Evolutionary conservation across 495 filamentous ascomycete genomes (phyloP).

Genomic region (Xylaria acuta): DNA sequence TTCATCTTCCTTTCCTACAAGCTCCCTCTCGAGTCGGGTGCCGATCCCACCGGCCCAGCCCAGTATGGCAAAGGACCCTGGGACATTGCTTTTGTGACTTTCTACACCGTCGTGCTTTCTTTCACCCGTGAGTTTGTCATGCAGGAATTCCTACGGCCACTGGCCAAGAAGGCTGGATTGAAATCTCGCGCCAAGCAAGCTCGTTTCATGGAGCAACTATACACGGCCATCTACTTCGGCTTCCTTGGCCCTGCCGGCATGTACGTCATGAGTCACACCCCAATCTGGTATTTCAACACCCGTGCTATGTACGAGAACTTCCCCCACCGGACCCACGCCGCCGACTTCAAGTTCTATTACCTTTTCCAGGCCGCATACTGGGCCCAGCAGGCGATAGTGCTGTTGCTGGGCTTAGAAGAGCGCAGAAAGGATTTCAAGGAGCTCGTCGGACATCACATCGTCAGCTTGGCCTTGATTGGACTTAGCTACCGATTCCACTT

Average conservation of each 20-base stretch:
- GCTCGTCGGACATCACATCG: conserved; percentile 91
- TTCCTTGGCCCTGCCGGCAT: conserved; percentile 85
- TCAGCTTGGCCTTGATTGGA: conserved; percentile 85
- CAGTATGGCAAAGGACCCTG: conserved; percentile 97
- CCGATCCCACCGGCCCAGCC: conserved; percentile 57
- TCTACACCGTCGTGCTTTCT: conserved; percentile 86
- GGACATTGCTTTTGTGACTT: conserved; percentile 89
- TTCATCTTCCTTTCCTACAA: conserved; percentile 95
- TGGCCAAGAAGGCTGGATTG: conserved; percentile 75
- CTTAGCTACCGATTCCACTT: conserved; percentile 98
- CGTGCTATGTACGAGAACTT: conserved; percentile 87
- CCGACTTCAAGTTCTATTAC: conserved; percentile 95
- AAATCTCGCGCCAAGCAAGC: conserved; percentile 78
- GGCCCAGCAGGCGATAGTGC: conserved; percentile 92
- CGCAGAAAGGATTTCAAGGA: conserved; percentile 96
- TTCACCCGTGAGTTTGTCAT: conserved; percentile 98
- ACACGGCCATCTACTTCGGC: conserved; percentile 94
- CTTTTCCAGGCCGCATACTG: conserved; percentile 95
- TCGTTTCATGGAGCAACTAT: conserved; percentile 97
- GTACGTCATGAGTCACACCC: conserved; percentile 88
- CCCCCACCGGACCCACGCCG: conserved; percentile 86
- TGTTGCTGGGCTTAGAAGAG: conserved; percentile 89
- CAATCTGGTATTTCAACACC: conserved; percentile 99
- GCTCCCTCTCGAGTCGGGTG: conserved; percentile 58
- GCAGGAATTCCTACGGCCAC: conserved; percentile 85